Conservation (phyloP, 306 rosid genomes). For the Castanopsis chinensis region DNA sequence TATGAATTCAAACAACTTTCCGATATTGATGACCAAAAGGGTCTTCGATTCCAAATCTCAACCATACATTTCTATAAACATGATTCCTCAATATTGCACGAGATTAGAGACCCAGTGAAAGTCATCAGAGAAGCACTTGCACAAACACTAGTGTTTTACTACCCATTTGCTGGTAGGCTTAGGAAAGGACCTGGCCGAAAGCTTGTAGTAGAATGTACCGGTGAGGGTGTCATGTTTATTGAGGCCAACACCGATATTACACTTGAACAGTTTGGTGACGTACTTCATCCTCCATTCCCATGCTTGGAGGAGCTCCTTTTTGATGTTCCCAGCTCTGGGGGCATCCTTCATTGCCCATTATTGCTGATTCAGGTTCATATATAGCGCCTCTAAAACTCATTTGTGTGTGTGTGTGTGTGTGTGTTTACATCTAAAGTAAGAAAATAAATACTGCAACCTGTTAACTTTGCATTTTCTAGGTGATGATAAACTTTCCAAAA, state of each 20-base stretch:
- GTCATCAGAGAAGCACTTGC: constrained; percentile 28
- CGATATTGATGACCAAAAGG: constrained; percentile 28
- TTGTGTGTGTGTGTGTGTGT: no score
- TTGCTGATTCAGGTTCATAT: neutral
- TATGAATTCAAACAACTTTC: constrained; percentile 32
- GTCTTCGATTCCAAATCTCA: no score
- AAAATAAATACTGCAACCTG: no score
- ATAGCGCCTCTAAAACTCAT: no score
- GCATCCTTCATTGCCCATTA: neutral
- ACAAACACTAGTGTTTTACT: constrained; percentile 32
- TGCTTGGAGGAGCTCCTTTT: neutral
- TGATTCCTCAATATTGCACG: no score
- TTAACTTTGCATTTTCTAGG: no score
- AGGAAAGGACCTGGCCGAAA: constrained; percentile 30
- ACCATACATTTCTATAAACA: no score
- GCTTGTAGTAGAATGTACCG: neutral
- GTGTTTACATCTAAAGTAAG: no score
- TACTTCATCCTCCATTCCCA: neutral
- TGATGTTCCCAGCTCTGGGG: neutral
- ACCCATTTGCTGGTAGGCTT: constrained; percentile 42
- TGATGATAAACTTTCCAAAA: no score
- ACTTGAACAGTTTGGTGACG: neutral
- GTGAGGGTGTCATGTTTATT: neutral
- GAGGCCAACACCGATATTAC: neutral
- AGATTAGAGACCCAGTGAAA: constrained; percentile 3